Evolutionary conservation across 352 stramenopile genomes (phyloP), one percentile per base, ranked within the genome.

Genomic region (Pythium phragmiticola): DNA sequence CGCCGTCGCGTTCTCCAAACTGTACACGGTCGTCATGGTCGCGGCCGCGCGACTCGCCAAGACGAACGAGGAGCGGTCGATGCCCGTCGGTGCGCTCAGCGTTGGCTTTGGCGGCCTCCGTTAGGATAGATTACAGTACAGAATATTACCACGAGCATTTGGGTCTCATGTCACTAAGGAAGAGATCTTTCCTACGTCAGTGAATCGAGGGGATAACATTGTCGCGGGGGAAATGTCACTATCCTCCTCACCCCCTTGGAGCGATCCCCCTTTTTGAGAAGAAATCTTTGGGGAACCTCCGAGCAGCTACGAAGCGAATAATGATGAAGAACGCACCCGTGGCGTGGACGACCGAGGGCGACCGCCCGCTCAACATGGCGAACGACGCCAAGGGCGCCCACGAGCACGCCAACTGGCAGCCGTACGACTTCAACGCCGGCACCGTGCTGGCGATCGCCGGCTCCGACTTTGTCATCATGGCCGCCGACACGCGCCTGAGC

Each of bases 391-490:
- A 76, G 34, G 61, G 43, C 53, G 37, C 61, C 48, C 74, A 82
- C 56, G 66, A 71, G 52, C 85, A 80, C 47, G 62, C 84, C 49
- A 72, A 68, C 60, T 94, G 84, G 82, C 75, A 94, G 76, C 85
- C 85, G 36, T 94, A 94, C 56, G 85, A 94, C 72, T 94, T 94
- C 55, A 94, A 94, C 69, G 85, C 83, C 62, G 85, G 85, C 67
- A 94, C 85, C 28, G 76, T 90, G 60, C 74, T 98, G 51, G 96
- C 94, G 14, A 98, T 99, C 68, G 88, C 94, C 21, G 97, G 97
- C 69, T 70, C 86, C 21, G 95, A 99, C 76, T 99, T 98, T 68
- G 95, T 96, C 3, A 92, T 99, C 23, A 77, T 99, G 36, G 98
- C 96, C 9, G 95, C 84, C 7, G 96, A 99, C 76, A 99, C 97